Evolutionary conservation across 129 eudicot genomes (phyloP), one percentile per base, ranked within the genome.

Genomic region (Tagetes erecta): DNA sequence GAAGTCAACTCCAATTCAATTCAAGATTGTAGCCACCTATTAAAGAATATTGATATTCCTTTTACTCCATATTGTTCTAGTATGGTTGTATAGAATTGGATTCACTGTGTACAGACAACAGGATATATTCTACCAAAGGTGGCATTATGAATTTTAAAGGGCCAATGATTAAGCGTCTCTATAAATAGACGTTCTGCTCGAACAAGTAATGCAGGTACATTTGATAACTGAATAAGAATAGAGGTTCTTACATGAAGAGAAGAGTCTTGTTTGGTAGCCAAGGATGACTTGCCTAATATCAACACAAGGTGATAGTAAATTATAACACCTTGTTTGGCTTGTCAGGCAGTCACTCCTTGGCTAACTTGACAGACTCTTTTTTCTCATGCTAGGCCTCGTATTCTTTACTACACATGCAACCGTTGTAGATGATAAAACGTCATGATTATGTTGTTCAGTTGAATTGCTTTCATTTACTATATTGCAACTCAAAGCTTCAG

Each of bases 221-320:
- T 20, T 74, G 50, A 58, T 44, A 59, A 57, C 3, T 6, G 46
- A 34, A 42, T 8, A 42, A 30, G 53, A 64, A 13, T 38, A 56
- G n/a, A 67, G 38, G 68, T 68, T 67, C 80, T 76, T 76, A 35
- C 74, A 67, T 76, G 73, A 51, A 76, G 41, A 76, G 80, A 66
- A 62, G 58, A 78, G 68, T 67, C 74, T 78, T 60, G 73, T 78
- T 78, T 71, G 63, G 73, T 78, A 78, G 73, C 73, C 82, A 71
- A 71, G 82, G 82, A 78, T 78, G 73, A 56, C 68, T 78, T 64
- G 82, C 78, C 77, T 65, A 45, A 71, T 70, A 36, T 37, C 41
- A n/a, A 51, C 38, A 11, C 82, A 50, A 62, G 77, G 72, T 70
- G 76, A 9, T 66, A 33, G 40, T 30, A 53, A 46, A 9, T 35